Evolutionary conservation across 805 yeast species (phyloP), one percentile per base, ranked within the genome.

Genomic region (Nakazawaea holstii): DNA sequence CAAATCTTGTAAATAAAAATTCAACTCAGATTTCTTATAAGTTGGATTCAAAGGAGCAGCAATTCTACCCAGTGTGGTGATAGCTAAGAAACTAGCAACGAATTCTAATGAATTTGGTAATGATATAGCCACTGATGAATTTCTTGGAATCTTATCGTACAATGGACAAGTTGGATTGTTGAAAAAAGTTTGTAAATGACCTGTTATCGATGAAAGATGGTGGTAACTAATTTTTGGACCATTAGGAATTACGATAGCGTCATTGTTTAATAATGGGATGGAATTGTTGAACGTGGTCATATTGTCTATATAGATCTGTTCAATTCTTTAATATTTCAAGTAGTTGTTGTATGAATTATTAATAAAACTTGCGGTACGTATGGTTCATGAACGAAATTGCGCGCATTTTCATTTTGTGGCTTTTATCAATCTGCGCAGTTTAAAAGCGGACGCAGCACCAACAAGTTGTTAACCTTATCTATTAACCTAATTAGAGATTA

Each of bases 11-110:
- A 84, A 64, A 59, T 82, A 83, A 60, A 82, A 80, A 55, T 79
- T 80, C 58, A 81, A 79, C 62, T 84, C 91, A 31, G 64, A 54
- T 54, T 77, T 74, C 56, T 75, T 80, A 60, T 81, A 82, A 46
- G 72, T 72, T 13, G 87, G 76, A 56, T 84, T 84, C 59, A 84
- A 66, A 11, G 91, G 91, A 1, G 88, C 86, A 17, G 84, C 85
- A 39, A 83, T 68, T 53, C 76, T 68, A 1, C 79, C 75, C 28
- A 77, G 71, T 52, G 76, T 72, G 1, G 87, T 76, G 26, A 74
- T 67, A 1, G 81, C 83, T 20, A 84, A 60, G 57, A 81, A 84
- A 1, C 77, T 65, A 8, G 73, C 71, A 1, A 76, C 71, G 45
- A 81, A 74, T 55, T 84, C 90, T 24, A 84, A 57, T 4, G 77